Base-by-base conservation (phyloP, 257 asterid species). In the Ajuga chamaepitys region DNA sequence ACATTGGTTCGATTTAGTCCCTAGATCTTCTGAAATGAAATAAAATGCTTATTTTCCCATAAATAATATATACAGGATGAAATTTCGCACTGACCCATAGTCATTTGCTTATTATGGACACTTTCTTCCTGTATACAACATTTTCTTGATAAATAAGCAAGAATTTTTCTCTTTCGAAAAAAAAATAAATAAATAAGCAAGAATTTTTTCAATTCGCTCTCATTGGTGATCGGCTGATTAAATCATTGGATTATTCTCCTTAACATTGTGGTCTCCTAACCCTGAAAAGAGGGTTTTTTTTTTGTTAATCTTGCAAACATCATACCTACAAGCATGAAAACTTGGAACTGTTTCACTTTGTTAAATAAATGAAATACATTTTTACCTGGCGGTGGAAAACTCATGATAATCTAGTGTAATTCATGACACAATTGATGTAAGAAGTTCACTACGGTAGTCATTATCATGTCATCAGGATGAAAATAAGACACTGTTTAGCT, bases 271-370 rank as follows among this genome's bases (percentile, higher is more conserved):
- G 17, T 48, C 68, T 59, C 70, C 13, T 63, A 34, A 24, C 38
- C 63, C 45, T 59, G 38, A 64, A 63, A 46, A 17, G 26, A 30
- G 50, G 6, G 6, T 44, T 58, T 57, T 18, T 62, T 11, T 18
- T 62, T 11, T 32, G 7, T n/a, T 71, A 42, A 24, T 21, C 51
- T 18, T 52, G 51, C 48, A 30, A 34, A 30, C 38, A 12, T 22
- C 47, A 16, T 26, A 9, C 32, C 40, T 30, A 12, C 37, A 20
- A 22, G 60, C 52, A 35, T 40, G 51, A 40, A 26, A 42, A 62
- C 75, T 28, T 28, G 65, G 30, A 21, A 32, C n/a, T 50, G 26
- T 68, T 46, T 35, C 52, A 41, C 47, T 41, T 45, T 56, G 56
- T 28, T 18, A 1, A 18, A 42, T 7, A 24, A 58, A 7, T 30